Evolutionary conservation across 2,329 filamentous ascomycete genomes (phyloP).

Genomic region (Fusarium hostae): DNA sequence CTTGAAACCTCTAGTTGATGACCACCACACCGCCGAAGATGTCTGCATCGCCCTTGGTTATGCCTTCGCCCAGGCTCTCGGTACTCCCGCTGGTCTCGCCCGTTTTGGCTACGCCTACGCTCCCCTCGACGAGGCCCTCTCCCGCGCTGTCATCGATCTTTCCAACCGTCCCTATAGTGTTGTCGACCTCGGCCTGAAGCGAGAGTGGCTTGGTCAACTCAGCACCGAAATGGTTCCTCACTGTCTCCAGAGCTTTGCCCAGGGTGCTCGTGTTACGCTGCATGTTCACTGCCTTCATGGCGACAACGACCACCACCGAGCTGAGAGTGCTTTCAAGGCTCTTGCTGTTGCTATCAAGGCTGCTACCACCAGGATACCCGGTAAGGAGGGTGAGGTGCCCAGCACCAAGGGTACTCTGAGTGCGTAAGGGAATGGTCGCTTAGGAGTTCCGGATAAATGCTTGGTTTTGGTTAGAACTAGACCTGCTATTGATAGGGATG

Average conservation of each 20-base stretch:
- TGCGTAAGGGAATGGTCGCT: slow-evolving; percentile 53
- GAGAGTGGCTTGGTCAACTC: slow-evolving; percentile 93
- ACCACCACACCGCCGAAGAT: slow-evolving; percentile 98
- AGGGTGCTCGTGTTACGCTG: slow-evolving; percentile 88
- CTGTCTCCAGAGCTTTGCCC: slow-evolving; percentile 92
- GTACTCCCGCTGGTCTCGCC: slow-evolving; percentile 81
- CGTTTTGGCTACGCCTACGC: slow-evolving; percentile 93
- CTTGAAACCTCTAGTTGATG: slow-evolving; percentile 74
- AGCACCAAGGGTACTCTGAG: slow-evolving; percentile 94
- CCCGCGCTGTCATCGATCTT: slow-evolving; percentile 92
- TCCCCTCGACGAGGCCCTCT: slow-evolving; percentile 94
- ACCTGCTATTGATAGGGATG: slow-evolving; percentile 10
- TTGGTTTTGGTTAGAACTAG: slow-evolving; percentile 22
- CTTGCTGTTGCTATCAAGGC: slow-evolving; percentile 84
- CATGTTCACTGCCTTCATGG: slow-evolving; percentile 94
- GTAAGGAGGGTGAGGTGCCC: slow-evolving; percentile 90
- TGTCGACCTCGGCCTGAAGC: slow-evolving; percentile 82
- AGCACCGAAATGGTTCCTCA: slow-evolving; percentile 98
- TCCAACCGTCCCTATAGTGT: slow-evolving; percentile 91
- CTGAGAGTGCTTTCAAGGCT: slow-evolving; percentile 97
- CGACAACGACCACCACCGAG: slow-evolving; percentile 94
- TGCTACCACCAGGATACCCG: slow-evolving; percentile 79
- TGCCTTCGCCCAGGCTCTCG: slow-evolving; percentile 85
- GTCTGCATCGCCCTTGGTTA: slow-evolving; percentile 89
- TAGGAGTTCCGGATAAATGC: slow-evolving; percentile 41